A percentile compares a stretch with the other conserved stretches of the same genome.
Evolutionary conservation across 2,329 filamentous ascomycete species (phyloP).

Genomic region (Cladosporium velox): DNA sequence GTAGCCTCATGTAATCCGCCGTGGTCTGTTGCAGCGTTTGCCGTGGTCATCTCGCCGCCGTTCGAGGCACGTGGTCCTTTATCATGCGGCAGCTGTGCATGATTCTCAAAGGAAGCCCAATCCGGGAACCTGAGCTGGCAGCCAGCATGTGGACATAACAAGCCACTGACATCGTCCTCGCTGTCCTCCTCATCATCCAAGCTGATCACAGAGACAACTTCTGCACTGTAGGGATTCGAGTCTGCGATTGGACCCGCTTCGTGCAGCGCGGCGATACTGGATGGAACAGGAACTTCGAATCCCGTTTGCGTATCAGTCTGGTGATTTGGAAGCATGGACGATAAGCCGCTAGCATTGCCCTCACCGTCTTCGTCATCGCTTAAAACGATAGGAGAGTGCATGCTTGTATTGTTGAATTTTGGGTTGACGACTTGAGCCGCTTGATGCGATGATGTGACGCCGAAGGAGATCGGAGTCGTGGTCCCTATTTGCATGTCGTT

Average conservation of each 20-base stretch:
- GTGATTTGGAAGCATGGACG: neutral
- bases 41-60: neutral
- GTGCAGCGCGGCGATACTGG: neutral
- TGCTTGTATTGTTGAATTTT: neutral
- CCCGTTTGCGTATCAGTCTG: neutral
- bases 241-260: neutral
- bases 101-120: neutral
- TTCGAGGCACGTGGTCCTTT: neutral
- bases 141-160: neutral
- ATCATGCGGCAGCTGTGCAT: neutral
- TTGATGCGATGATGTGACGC: neutral
- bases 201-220: neutral
- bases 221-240: neutral
- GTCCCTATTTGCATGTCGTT: neutral
- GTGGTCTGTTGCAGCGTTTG: neutral
- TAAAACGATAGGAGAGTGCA: neutral
- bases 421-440: neutral
- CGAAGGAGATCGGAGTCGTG: neutral
- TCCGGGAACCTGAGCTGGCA: neutral
- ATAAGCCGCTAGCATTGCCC: neutral
- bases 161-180: neutral
- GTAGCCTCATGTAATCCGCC: neutral
- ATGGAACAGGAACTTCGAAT: neutral
- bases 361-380: neutral
- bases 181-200: neutral